Conservation (phyloP, 2,329 filamentous ascomycete genomes). For the Sporothrix humicola region DNA sequence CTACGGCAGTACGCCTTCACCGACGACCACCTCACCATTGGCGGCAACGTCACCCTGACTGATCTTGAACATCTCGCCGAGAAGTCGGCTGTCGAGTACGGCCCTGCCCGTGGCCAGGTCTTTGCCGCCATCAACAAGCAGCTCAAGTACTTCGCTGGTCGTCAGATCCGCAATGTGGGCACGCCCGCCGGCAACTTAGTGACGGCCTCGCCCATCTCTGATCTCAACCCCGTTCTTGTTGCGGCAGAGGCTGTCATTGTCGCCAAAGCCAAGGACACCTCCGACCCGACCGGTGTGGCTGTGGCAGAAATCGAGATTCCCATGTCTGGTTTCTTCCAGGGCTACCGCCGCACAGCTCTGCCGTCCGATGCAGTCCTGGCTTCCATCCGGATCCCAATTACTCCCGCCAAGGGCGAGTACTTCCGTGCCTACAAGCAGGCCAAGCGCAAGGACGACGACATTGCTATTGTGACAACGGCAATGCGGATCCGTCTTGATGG, state of each 20-base stretch:
- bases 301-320: slow-evolving; percentile 75
- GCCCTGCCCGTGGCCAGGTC: slow-evolving; percentile 71
- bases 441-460: slow-evolving; percentile 97
- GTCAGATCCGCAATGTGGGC: slow-evolving; percentile 97
- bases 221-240: slow-evolving; percentile 92
- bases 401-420: slow-evolving; percentile 76
- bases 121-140: slow-evolving; percentile 94
- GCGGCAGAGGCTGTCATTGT: slow-evolving; percentile 82
- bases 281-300: neutral
- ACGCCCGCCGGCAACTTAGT: slow-evolving; percentile 93
- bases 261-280: slow-evolving; percentile 72
- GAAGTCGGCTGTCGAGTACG: slow-evolving; percentile 80
- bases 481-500: slow-evolving; percentile 72
- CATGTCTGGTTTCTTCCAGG: slow-evolving; percentile 90
- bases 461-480: slow-evolving; percentile 93
- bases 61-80: slow-evolving; percentile 87
- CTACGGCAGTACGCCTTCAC: slow-evolving; percentile 80
- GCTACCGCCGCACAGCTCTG: slow-evolving; percentile 84
- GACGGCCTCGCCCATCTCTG: slow-evolving; percentile 94
- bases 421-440: slow-evolving; percentile 94
- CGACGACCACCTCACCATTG: slow-evolving; percentile 84
- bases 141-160: slow-evolving; percentile 89
- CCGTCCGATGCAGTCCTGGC: slow-evolving; percentile 82
- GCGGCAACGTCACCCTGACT: slow-evolving; percentile 89
- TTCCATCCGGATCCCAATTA: slow-evolving; percentile 82